These are phyloP conservation scores for Gossypium turneri DNA, from an alignment of 345 rosid genomes.

Conservation along the genomic window DNA sequence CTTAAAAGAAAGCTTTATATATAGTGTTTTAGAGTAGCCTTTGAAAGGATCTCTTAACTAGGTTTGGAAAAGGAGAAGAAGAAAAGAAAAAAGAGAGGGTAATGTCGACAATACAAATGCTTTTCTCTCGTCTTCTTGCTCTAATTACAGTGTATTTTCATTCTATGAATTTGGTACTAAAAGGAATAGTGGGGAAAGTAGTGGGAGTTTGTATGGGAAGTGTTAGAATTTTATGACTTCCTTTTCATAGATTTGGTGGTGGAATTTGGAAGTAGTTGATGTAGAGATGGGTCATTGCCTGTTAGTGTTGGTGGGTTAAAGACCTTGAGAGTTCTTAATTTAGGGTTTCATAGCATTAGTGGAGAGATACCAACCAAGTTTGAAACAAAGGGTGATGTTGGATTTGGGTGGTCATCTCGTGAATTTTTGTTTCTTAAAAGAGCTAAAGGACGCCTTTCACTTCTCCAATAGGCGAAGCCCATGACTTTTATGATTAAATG, in stretches of 20 bases:
- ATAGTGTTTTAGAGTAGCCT: constrained; percentile 5
- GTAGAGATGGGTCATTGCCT: constrained; percentile 70
- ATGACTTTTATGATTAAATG: no score
- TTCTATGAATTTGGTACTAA: constrained; percentile 66
- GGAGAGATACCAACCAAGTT: constrained; percentile 55
- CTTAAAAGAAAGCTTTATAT: background rate
- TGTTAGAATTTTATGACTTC: constrained; percentile 70
- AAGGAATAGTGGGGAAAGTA: constrained; percentile 46
- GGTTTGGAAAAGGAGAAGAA: constrained; percentile 36
- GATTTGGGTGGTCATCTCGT: constrained; percentile 70
- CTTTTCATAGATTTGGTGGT: constrained; percentile 67
- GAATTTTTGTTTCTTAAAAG: constrained; percentile 17
- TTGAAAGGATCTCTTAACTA: constrained; percentile 32
- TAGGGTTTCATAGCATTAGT: constrained; percentile 60
- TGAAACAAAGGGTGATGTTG: constrained; percentile 43
- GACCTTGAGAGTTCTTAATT: constrained; percentile 62
- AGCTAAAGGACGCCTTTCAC: no score
- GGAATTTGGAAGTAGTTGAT: constrained; percentile 81
- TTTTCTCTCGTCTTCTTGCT: constrained; percentile 40
- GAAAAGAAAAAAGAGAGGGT: constrained; percentile 21
- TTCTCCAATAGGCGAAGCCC: no score
- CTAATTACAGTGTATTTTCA: constrained; percentile 57
- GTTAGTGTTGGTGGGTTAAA: constrained; percentile 41
- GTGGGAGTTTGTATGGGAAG: constrained; percentile 54
- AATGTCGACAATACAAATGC: constrained; percentile 25